phyloP scores from a whole-genome alignment of 495 filamentous ascomycete species.

The Neurospora sp. region DNA sequence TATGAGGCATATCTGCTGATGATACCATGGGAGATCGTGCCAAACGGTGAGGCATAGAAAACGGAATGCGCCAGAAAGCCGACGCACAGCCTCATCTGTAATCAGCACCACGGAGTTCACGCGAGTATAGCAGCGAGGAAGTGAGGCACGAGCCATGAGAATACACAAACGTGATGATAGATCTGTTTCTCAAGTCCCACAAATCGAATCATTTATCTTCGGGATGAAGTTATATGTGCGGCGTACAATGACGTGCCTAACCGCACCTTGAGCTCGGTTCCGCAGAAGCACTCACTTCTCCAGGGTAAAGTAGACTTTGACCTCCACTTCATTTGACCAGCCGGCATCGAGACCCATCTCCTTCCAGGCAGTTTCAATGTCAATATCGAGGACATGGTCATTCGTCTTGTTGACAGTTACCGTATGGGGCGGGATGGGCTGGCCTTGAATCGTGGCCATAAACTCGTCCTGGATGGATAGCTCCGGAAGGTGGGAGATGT shows the following conservation, averaged over 20 bases:
- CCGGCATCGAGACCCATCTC: constrained; percentile 58
- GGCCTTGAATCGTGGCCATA: constrained; percentile 65
- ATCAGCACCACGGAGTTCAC: not conserved
- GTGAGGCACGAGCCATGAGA: not conserved
- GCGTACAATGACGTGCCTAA: not conserved
- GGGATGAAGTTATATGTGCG: not conserved
- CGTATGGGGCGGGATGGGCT: constrained; percentile 53
- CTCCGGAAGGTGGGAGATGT: constrained; percentile 55
- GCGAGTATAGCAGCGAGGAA: not conserved
- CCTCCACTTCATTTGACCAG: constrained; percentile 75
- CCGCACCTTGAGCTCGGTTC: not conserved
- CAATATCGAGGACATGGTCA: constrained; percentile 58
- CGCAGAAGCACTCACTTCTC: not conserved
- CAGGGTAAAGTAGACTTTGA: constrained; percentile 50
- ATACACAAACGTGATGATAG: not conserved
- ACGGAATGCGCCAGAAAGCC: not conserved
- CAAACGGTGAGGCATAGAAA: not conserved
- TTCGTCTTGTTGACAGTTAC: constrained; percentile 48
- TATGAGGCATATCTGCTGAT: not conserved
- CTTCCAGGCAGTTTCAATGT: constrained; percentile 70
- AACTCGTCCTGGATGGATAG: constrained; percentile 54
- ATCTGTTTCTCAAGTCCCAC: not conserved
- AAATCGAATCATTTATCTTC: not conserved
- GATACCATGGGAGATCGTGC: not conserved
- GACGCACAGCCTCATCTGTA: not conserved